Base-by-base conservation (phyloP, 73 alveolate genomes). In the Effrenium voratum region DNA sequence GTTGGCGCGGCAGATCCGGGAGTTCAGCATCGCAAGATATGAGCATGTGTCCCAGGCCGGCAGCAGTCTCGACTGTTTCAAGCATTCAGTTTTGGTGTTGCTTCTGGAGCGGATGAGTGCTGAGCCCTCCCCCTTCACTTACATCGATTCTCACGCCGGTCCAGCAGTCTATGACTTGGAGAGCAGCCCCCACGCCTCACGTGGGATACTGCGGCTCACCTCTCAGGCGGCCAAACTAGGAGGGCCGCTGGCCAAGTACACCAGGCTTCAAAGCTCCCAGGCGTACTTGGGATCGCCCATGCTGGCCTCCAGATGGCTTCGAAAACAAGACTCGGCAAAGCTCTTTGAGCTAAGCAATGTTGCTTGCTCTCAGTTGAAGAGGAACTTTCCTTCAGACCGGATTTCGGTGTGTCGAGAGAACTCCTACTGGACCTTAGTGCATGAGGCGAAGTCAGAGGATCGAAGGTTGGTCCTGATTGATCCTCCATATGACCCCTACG, bases 401-500 rank as follows among this genome's bases (percentile, higher is more conserved):
- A 75, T 70, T n/a, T 36, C 55, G 55, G 8, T 50, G 52, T 50
- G 45, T 12, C 88, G 45, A 34, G 13, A 16, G 76, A 70, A 90
- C 59, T 90, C 97, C 57, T 90, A 68, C 32, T 90, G 97, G 97
- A 66, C 55, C n/a, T 34, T 90, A 26, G 82, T 75, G 24, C 85
- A 90, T 4, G 26, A 76, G n/a, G 40, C 26, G 41, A 55, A 40
- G 16, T 24, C 73, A 13, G 75, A 76, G 19, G 15, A 41, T 15
- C 70, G 97, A 70, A 45, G 38, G 46, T 44, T 90, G 88, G 59
- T 90, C 5, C 38, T 90, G 55, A 90, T 90, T 57, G 97, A 90
- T 55, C 97, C 97, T 15, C 97, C 97, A 28, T 90, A 90, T 32
- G 97, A 66, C 40, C 97, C 97, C 75, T 90, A 90, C 59, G 97